Percentiles rank a stretch among this genome's conserved stretches.
These are phyloP conservation scores for Sclerotinia trifoliorum DNA, from an alignment of 2,329 filamentous ascomycete genomes.

Conservation along the genomic window DNA sequence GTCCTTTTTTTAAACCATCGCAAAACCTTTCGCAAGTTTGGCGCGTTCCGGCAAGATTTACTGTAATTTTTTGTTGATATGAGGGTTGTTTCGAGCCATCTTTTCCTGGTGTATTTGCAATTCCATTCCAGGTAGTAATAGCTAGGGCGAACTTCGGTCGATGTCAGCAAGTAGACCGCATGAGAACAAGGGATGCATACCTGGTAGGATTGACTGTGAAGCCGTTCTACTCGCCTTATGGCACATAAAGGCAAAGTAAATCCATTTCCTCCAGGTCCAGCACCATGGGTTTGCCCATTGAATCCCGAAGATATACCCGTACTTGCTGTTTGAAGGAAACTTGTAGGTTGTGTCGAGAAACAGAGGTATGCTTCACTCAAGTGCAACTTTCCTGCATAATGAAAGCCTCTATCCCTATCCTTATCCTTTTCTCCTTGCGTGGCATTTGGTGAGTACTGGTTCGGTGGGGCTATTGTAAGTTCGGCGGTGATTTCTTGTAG, in stretches of 20 bases:
- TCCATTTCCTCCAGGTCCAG: constrained; percentile 89
- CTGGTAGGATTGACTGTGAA: constrained; percentile 88
- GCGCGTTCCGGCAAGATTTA: constrained; percentile 86
- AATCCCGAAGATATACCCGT: constrained; percentile 78
- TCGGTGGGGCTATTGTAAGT: constrained; percentile 75
- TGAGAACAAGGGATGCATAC: constrained; percentile 41
- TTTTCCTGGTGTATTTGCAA: constrained; percentile 48
- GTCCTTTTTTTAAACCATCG: constrained; percentile 86
- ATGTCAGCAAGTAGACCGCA: constrained; percentile 30
- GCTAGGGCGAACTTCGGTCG: constrained; percentile 73
- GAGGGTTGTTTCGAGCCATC: constrained; percentile 48
- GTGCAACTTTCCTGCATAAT: constrained; percentile 90
- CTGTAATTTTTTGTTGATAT: constrained; percentile 79
- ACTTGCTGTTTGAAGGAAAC: constrained; percentile 78
- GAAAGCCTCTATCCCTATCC: constrained; percentile 67
- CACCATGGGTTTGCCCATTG: constrained; percentile 89
- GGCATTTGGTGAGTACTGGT: constrained; percentile 49
- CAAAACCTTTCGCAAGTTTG: constrained; percentile 93
- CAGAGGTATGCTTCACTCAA: constrained; percentile 93
- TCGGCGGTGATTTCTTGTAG: constrained; percentile 96
- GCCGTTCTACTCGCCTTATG: constrained; percentile 84
- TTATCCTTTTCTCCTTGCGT: constrained; percentile 69
- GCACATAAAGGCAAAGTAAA: constrained; percentile 92
- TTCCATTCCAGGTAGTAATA: constrained; percentile 90
- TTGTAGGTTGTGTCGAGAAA: constrained; percentile 91